These are phyloP conservation scores for Solanum chacoense DNA, from an alignment of 305 asterid genomes.

Conservation along the genomic window DNA sequence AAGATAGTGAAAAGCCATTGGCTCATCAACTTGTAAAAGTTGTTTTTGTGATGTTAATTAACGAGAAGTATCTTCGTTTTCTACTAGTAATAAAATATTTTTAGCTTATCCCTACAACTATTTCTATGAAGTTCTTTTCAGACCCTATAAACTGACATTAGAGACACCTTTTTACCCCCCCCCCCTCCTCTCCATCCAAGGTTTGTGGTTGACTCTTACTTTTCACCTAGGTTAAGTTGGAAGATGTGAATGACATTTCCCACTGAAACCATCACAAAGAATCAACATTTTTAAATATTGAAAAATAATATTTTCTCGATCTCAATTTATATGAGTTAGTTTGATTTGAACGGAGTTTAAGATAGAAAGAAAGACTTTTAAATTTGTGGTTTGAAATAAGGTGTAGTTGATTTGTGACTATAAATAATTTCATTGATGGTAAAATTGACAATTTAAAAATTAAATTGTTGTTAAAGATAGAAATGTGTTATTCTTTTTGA, in stretches of 20 bases:
- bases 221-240: neutral
- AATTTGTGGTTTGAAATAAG: too few relatives aligned
- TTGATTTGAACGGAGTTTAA: too few relatives aligned
- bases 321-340: too few relatives aligned
- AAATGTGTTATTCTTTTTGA: too few relatives aligned
- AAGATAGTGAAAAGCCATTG: neutral
- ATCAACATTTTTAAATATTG: neutral
- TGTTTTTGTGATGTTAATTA: neutral
- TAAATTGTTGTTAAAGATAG: too few relatives aligned
- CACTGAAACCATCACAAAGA: neutral
- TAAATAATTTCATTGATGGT: too few relatives aligned
- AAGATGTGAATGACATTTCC: neutral
- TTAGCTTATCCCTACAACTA: neutral
- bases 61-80: neutral
- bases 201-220: neutral
- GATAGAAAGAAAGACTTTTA: too few relatives aligned
- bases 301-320: too few relatives aligned
- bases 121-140: neutral
- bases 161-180: neutral
- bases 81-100: neutral
- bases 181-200: too few relatives aligned
- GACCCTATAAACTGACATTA: neutral
- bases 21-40: neutral
- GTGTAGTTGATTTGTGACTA: too few relatives aligned
- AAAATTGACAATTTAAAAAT: too few relatives aligned